These are phyloP conservation scores for Alopecurus myosuroides DNA, from an alignment of 176 grass and related monocot species.

Conservation along the genomic window DNA sequence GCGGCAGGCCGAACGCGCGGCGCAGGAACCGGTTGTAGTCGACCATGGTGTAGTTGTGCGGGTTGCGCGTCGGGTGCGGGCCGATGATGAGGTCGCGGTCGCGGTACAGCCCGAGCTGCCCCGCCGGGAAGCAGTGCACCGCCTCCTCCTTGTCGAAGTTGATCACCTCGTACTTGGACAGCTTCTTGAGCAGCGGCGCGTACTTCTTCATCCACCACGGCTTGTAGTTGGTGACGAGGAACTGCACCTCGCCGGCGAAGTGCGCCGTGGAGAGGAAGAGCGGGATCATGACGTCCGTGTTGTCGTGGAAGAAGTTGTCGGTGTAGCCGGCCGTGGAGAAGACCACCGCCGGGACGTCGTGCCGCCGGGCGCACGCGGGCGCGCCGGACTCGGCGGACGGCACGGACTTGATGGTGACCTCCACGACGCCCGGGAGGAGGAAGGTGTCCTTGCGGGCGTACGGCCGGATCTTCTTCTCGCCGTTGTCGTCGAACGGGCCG, in stretches of 20 bases:
- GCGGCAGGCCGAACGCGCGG: conserved; percentile 17
- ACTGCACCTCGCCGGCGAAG: conserved; percentile 66
- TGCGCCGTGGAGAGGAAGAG: conserved; percentile 64
- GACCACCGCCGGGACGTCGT: conserved; percentile 59
- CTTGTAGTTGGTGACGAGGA: conserved; percentile 64
- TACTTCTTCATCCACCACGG: conserved; percentile 61
- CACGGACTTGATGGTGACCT: conserved; percentile 67
- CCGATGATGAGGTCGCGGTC: conserved; percentile 54
- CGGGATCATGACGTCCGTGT: conserved; percentile 81
- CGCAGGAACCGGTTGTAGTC: conserved; percentile 55
- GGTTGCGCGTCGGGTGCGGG: conserved; percentile 43
- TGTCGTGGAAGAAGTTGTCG: conserved; percentile 96
- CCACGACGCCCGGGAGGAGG: conserved; percentile 55
- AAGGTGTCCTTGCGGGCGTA: conserved; percentile 77
- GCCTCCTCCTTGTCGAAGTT: conserved; percentile 62
- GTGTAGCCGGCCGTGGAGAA: conserved; percentile 88
- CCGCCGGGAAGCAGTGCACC: conserved; percentile 61
- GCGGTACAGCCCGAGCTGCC: conserved; percentile 35
- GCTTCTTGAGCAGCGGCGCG: conserved; percentile 46
- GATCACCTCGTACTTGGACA: conserved; percentile 68
- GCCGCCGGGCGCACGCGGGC: conserved; percentile 42
- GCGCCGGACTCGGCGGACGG: not conserved
- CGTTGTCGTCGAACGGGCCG: conserved; percentile 35
- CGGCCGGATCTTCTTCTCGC: conserved; percentile 45
- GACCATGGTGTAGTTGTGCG: conserved; percentile 46